Percentiles rank a stretch among this genome's conserved stretches.
Conservation (phyloP, 1,284 basidiomycete genomes). For the Pholiota adiposa region DNA sequence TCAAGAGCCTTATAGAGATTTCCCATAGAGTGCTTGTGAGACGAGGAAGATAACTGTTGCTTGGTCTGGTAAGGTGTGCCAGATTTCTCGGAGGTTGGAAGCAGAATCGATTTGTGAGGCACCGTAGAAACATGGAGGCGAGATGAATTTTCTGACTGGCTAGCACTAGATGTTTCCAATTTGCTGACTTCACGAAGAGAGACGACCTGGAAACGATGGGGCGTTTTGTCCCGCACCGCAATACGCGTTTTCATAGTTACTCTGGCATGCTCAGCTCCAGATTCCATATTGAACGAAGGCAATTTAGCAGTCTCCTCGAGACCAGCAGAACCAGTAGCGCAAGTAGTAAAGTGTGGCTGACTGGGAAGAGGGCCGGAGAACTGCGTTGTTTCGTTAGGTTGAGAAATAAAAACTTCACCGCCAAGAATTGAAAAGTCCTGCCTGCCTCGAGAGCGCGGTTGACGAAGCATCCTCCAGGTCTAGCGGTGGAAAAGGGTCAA, state of each 20-base stretch:
- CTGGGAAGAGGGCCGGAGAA: conserved; percentile 4
- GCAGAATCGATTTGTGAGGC: conserved; percentile 11
- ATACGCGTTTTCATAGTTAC: conserved; percentile 48
- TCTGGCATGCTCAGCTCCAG: conserved; percentile 19
- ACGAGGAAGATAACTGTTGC: conserved; percentile 7
- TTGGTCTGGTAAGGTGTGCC: conserved; percentile 14
- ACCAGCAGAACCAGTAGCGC: conserved; percentile 5
- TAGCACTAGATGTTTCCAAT: conserved; percentile 1
- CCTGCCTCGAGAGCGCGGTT: neutral
- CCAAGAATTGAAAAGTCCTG: neutral
- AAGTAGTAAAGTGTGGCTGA: conserved; percentile 4
- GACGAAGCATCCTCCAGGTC: neutral
- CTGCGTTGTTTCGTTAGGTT: neutral
- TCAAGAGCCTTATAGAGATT: neutral
- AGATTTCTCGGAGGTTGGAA: conserved; percentile 17
- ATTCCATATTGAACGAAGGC: conserved; percentile 13
- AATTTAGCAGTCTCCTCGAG: conserved; percentile 9
- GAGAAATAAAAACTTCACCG: neutral
- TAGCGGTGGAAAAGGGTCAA: neutral
- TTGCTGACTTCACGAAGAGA: conserved; percentile 38
- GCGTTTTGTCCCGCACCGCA: conserved; percentile 43
- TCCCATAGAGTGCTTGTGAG: conserved; percentile 4
- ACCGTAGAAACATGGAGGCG: conserved; percentile 11
- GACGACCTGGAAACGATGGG: conserved; percentile 46
- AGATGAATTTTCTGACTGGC: conserved; percentile 3